A percentile compares a stretch with the other conserved stretches of the same genome.
phyloP scores from a whole-genome alignment of 768 basidiomycete genomes.

The Lactifluus pinguis region DNA sequence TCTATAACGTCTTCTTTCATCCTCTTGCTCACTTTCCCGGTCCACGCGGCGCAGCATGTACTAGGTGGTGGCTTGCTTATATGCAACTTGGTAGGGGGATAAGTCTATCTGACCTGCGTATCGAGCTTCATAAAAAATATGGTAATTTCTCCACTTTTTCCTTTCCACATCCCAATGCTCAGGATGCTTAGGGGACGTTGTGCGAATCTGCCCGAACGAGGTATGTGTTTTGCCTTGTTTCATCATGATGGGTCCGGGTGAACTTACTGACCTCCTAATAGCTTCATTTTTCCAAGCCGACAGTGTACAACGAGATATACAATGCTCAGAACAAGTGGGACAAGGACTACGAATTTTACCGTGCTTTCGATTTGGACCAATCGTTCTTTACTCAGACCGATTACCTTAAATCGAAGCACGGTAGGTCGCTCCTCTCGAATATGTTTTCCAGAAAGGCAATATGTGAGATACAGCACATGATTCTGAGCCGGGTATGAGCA shows the following conservation, averaged over 20 bases:
- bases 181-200: conserved; percentile 2
- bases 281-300: conserved; percentile 10
- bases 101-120: conserved; percentile 6
- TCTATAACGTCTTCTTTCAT: conserved; percentile 9
- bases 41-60: conserved; percentile 12
- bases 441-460: conserved; percentile 34
- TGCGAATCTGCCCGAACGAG: conserved; percentile 14
- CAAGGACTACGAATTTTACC: conserved; percentile 33
- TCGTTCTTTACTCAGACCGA: conserved; percentile 32
- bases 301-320: conserved; percentile 12
- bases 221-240: not conserved
- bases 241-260: not conserved
- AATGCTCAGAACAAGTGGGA: conserved; percentile 23
- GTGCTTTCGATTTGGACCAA: conserved; percentile 29
- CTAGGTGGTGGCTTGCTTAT: conserved; percentile 14
- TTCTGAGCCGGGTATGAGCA: conserved; percentile 26
- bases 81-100: conserved; percentile 2
- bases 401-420: conserved; percentile 27
- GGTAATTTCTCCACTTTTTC: not conserved
- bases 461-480: conserved; percentile 28
- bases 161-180: not conserved
- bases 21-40: conserved; percentile 13
- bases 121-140: conserved; percentile 7
- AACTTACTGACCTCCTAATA: not conserved
- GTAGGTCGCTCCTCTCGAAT: conserved; percentile 28